These are phyloP conservation scores for Omphalea diandra DNA, from an alignment of 441 rosid species.

Conservation along the genomic window DNA sequence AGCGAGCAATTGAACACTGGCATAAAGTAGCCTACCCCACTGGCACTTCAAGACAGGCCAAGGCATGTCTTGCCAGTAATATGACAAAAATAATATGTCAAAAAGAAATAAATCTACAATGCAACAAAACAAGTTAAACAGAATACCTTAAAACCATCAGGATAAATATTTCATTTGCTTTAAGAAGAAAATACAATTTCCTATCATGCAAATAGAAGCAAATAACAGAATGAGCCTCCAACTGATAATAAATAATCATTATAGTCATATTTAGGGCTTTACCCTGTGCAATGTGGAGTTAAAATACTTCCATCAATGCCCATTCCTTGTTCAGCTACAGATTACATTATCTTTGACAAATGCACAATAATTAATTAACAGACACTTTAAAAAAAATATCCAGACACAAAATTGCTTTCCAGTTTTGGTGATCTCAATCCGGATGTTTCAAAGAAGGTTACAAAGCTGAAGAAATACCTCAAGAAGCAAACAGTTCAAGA, in stretches of 20 bases:
- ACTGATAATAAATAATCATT: too few species aligned
- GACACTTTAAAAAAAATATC: neutral
- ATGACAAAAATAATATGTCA: neutral
- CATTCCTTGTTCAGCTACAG: too few species aligned
- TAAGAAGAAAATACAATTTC: neutral
- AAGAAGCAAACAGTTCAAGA: too few species aligned
- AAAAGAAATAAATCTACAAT: neutral
- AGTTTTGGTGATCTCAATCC: neutral
- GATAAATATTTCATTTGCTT: neutral
- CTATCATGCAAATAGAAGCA: too few species aligned
- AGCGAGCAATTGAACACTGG: too few species aligned
- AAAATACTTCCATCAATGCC: neutral
- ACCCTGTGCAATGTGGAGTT: neutral
- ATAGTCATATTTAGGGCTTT: too few species aligned
- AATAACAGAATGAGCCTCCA: too few species aligned
- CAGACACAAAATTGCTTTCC: neutral
- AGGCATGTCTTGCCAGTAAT: conserved; percentile 68
- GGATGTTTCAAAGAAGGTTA: too few species aligned
- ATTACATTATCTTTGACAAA: neutral
- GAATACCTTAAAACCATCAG: neutral
- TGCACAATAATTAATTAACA: neutral
- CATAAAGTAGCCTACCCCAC: conserved; percentile 49
- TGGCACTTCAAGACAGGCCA: conserved; percentile 76
- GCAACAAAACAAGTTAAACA: neutral
- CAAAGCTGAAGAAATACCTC: too few species aligned